These are phyloP conservation scores for Harringtonia aguacate DNA, from an alignment of 2,329 filamentous ascomycete species.

Conservation along the genomic window DNA sequence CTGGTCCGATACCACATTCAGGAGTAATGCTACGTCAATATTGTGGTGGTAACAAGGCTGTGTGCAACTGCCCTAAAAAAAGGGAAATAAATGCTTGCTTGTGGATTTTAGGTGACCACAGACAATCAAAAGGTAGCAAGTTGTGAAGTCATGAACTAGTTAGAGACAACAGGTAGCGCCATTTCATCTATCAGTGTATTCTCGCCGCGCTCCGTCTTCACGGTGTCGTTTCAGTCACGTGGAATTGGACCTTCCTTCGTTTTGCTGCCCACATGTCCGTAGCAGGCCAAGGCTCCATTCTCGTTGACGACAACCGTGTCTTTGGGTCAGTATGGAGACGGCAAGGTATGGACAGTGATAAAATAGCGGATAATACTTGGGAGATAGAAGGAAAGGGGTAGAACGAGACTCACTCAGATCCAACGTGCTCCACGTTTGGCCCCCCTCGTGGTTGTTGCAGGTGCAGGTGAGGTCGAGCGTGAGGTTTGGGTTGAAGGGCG, in stretches of 20 bases:
- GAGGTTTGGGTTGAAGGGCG: background rate
- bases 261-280: conserved; percentile 24
- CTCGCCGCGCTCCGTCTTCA: no score
- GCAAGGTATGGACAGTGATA: no score
- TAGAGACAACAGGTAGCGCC: no score
- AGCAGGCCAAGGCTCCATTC: conserved; percentile 27
- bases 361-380: background rate
- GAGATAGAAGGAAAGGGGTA: background rate
- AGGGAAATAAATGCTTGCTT: no score
- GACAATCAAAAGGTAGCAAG: no score
- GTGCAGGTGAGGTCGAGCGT: conserved; percentile 15
- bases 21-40: background rate
- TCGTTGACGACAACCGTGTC: conserved; percentile 25
- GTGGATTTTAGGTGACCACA: no score
- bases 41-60: no score
- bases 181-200: no score
- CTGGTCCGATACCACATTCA: no score
- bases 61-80: no score
- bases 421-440: conserved; percentile 6
- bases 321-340: conserved; percentile 8
- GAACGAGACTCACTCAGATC: conserved; percentile 16
- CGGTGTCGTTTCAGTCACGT: no score
- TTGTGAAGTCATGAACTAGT: no score
- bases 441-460: conserved; percentile 10
- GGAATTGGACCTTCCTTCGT: conserved; percentile 14